Percentiles rank a stretch among this genome's conserved stretches.
phyloP scores from a whole-genome alignment of 345 rosid genomes.

The Eucalyptus decipiens region DNA sequence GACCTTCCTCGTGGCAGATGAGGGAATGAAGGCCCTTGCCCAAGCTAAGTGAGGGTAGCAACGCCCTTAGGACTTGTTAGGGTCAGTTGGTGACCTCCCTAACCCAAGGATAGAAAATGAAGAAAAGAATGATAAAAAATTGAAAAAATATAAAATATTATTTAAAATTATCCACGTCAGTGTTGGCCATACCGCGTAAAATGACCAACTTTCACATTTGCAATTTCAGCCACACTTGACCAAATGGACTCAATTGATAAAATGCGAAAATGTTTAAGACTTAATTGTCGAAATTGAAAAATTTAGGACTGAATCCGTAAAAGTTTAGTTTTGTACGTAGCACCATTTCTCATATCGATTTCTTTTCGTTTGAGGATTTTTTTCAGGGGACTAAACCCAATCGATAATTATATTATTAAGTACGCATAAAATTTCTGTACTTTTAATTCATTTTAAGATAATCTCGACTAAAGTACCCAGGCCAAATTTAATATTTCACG shows the following conservation, averaged over 20 bases:
- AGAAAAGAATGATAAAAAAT: too few relatives aligned
- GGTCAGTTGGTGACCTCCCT: too few relatives aligned
- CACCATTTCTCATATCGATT: neutral
- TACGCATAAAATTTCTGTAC: neutral
- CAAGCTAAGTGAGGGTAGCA: too few relatives aligned
- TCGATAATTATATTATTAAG: neutral
- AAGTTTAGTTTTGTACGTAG: neutral
- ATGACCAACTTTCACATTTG: accelerated
- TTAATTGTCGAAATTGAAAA: too few relatives aligned
- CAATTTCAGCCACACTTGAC: too few relatives aligned
- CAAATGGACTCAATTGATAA: too few relatives aligned
- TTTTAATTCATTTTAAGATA: neutral
- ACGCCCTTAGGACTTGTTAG: accelerated
- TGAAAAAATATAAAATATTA: too few relatives aligned
- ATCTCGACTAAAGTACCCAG: neutral
- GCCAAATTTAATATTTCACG: neutral
- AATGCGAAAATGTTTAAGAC: accelerated
- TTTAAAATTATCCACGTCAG: accelerated
- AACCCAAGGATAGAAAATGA: too few relatives aligned
- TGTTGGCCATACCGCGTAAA: accelerated
- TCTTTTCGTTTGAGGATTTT: neutral
- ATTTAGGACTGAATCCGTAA: accelerated
- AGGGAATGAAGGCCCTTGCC: too few relatives aligned
- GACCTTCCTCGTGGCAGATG: too few relatives aligned
- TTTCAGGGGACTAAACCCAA: neutral